A percentile compares a stretch with the other conserved stretches of the same genome.
Evolutionary conservation across 306 rosid species (phyloP).

Genomic region (Pyrus communis): DNA sequence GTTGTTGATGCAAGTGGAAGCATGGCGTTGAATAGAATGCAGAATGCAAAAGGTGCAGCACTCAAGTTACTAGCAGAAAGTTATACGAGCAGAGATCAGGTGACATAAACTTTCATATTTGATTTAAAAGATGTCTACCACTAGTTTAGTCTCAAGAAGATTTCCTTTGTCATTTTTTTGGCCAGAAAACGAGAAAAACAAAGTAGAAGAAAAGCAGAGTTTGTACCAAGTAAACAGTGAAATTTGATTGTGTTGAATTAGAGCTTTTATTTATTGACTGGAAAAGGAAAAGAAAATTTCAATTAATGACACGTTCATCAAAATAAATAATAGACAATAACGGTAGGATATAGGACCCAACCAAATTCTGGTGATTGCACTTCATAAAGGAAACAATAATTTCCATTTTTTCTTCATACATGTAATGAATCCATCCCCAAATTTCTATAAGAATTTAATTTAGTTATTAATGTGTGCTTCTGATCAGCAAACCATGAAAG

Average conservation of each 20-base stretch:
- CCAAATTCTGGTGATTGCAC: neutral
- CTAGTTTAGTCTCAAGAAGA: neutral
- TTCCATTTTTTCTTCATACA: neutral
- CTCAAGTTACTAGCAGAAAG: slow-evolving; percentile 94
- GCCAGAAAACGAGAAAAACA: neutral
- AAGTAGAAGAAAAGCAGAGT: neutral
- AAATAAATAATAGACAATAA: neutral
- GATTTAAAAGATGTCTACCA: neutral
- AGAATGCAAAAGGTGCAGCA: slow-evolving; percentile 99
- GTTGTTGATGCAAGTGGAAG: slow-evolving; percentile 99
- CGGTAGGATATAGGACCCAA: neutral
- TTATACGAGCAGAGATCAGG: slow-evolving; percentile 99
- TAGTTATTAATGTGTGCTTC: neutral
- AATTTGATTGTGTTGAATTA: neutral
- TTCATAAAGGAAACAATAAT: neutral
- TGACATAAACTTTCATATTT: slow-evolving; percentile 17
- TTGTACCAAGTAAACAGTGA: neutral
- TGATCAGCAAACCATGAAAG: neutral
- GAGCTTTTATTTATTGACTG: neutral
- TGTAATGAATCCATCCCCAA: neutral
- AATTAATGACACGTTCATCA: neutral
- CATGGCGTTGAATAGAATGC: slow-evolving; percentile 98
- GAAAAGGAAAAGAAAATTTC: neutral
- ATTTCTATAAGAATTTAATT: neutral
- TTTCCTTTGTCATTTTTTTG: neutral